Evolutionary conservation across 192 early-diverging fungal species (phyloP).

Genomic region (Entomortierella parvispora): DNA sequence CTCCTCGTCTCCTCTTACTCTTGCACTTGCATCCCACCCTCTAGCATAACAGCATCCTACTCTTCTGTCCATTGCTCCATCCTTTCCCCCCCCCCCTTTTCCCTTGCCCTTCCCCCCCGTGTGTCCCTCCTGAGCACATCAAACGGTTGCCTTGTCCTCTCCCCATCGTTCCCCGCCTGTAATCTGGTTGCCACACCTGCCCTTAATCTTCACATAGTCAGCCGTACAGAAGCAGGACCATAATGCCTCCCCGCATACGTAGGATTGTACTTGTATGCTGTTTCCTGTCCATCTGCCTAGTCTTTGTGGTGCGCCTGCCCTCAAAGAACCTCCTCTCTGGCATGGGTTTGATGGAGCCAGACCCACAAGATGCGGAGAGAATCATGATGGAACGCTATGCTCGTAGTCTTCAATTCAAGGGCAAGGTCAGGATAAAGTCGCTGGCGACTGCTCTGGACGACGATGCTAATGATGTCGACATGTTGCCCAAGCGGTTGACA

Average conservation of each 20-base stretch:
- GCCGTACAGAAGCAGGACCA: constrained; percentile 4
- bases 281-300: constrained; percentile 47
- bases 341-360: constrained; percentile 35
- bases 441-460: constrained; percentile 31
- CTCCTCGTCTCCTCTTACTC: not conserved
- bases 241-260: constrained; percentile 50
- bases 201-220: too few relatives aligned
- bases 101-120: constrained; percentile 2
- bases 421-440: constrained; percentile 53
- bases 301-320: constrained; percentile 35
- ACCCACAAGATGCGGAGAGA: constrained; percentile 51
- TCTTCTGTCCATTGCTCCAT: not conserved
- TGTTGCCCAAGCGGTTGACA: constrained; percentile 29
- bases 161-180: too few relatives aligned
- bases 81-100: not conserved
- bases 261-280: constrained; percentile 48
- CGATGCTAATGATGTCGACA: constrained; percentile 32
- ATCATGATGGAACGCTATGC: constrained; percentile 55
- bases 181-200: not conserved
- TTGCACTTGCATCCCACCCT: too few relatives aligned
- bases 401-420: constrained; percentile 51
- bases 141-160: too few relatives aligned
- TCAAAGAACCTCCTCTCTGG: constrained; percentile 38
- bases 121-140: too few relatives aligned
- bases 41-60: not conserved